A percentile compares a stretch with the other conserved stretches of the same genome.
phyloP scores from a whole-genome alignment of 208 protist species.

The Baffinella frigidus region DNA sequence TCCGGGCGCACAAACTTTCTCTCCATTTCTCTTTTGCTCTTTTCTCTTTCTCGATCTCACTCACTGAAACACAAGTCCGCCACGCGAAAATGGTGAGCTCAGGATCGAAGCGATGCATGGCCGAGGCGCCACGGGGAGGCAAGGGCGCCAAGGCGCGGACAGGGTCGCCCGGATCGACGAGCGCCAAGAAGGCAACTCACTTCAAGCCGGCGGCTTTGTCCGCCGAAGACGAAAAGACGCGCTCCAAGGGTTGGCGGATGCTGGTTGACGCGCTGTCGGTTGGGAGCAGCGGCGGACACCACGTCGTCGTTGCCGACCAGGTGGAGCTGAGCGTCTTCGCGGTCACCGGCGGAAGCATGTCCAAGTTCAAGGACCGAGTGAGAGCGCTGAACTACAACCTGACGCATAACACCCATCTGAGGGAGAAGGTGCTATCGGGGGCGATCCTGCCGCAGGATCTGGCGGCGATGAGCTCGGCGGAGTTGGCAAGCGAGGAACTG shows the following conservation, averaged over 20 bases:
- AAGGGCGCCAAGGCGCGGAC: no score
- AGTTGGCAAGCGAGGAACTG: background rate
- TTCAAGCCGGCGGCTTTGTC: no score
- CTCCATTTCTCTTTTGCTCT: no score
- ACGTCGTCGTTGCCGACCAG: background rate
- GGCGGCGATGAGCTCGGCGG: background rate
- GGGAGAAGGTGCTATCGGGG: background rate
- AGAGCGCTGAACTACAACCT: slow-evolving; percentile 34
- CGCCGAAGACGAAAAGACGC: no score
- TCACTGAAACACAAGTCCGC: no score
- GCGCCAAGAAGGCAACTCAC: no score
- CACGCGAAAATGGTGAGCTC: no score
- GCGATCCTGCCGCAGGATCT: background rate
- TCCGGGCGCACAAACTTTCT: no score
- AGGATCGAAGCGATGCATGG: no score
- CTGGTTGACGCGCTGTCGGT: background rate
- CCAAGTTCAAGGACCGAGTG: background rate
- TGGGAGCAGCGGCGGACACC: background rate
- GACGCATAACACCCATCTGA: background rate
- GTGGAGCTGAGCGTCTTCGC: background rate
- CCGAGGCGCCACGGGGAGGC: no score
- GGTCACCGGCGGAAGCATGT: background rate
- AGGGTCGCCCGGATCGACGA: no score
- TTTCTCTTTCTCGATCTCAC: no score
- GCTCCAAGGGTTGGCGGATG: background rate